phyloP scores from a whole-genome alignment of 2,329 filamentous ascomycete genomes.

The Clonostachys rosea region DNA sequence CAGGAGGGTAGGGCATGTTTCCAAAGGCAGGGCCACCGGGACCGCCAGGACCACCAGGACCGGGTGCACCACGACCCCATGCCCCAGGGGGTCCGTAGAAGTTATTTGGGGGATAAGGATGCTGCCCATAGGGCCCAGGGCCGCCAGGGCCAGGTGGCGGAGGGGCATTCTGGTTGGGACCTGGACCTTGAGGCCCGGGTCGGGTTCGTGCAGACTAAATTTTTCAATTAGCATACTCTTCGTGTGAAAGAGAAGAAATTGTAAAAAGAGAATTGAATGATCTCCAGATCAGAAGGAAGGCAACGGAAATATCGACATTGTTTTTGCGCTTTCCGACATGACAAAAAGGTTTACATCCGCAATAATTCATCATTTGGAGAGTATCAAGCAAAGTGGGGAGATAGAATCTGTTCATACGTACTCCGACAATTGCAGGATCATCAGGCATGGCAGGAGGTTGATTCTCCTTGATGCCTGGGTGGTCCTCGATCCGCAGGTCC shows the following conservation, averaged over 20 bases:
- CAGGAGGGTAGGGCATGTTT: slow-evolving; percentile 74
- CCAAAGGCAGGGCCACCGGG: slow-evolving; percentile 57
- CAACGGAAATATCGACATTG: slow-evolving; percentile 99
- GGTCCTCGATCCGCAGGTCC: slow-evolving; percentile 89
- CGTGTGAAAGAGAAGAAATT: background rate
- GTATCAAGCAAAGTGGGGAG: background rate
- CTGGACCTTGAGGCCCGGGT: slow-evolving; percentile 20
- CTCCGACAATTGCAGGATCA: slow-evolving; percentile 93
- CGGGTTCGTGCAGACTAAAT: slow-evolving; percentile 23
- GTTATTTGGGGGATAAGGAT: slow-evolving; percentile 37
- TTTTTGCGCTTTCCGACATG: slow-evolving; percentile 90
- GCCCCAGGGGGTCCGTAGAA: slow-evolving; percentile 45
- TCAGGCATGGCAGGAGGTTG: slow-evolving; percentile 77
- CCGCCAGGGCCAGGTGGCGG: slow-evolving; percentile 21
- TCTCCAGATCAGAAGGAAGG: slow-evolving; percentile 90
- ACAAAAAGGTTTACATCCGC: slow-evolving; percentile 86
- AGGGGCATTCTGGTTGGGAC: slow-evolving; percentile 15
- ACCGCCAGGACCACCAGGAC: slow-evolving; percentile 48
- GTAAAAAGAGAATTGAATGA: slow-evolving; percentile 16
- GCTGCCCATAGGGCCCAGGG: slow-evolving; percentile 31
- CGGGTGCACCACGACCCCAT: slow-evolving; percentile 37
- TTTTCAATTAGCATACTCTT: background rate
- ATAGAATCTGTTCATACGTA: slow-evolving; percentile 54
- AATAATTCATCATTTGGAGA: slow-evolving; percentile 78
- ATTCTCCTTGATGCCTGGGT: slow-evolving; percentile 68